Percentiles rank a stretch among this genome's conserved stretches.
Evolutionary conservation across 108 stramenopile species (phyloP).

Genomic region (Fistulifera solaris): DNA sequence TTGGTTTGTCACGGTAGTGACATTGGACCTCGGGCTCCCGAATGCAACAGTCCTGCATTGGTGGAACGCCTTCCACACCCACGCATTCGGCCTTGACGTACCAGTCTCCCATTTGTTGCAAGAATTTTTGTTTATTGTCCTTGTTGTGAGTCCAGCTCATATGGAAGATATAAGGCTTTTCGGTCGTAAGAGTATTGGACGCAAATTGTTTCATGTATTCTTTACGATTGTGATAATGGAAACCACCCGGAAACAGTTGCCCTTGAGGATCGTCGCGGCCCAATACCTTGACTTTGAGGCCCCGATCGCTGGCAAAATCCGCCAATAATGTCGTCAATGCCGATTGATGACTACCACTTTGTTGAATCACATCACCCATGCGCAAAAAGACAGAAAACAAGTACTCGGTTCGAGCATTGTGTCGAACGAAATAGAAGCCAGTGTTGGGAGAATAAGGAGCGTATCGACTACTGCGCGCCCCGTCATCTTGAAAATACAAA

Average conservation of each 20-base stretch:
- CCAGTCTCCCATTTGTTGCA: conserved; percentile 56
- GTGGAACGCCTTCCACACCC: not conserved
- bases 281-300: conserved; percentile 60
- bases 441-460: conserved; percentile 72
- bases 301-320: conserved; percentile 45
- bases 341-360: conserved; percentile 57
- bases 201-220: conserved; percentile 26
- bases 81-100: conserved; percentile 30
- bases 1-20: conserved; percentile 36
- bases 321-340: conserved; percentile 41
- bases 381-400: conserved; percentile 44
- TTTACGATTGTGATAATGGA: conserved; percentile 29
- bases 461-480: conserved; percentile 51
- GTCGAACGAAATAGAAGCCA: conserved; percentile 82
- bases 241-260: conserved; percentile 35
- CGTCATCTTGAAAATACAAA: conserved; percentile 74
- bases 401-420: conserved; percentile 39
- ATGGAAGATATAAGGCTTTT: conserved; percentile 34
- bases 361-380: conserved; percentile 47
- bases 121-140: conserved; percentile 44
- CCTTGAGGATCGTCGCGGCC: conserved; percentile 22
- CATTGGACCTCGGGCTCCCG: conserved; percentile 33
- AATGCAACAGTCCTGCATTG: conserved; percentile 26
- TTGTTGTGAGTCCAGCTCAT: conserved; percentile 66
- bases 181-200: conserved; percentile 1